Evolutionary conservation across 257 asterid species (phyloP), one percentile per base, ranked within the genome.

Genomic region (Penstemon newberryi): DNA sequence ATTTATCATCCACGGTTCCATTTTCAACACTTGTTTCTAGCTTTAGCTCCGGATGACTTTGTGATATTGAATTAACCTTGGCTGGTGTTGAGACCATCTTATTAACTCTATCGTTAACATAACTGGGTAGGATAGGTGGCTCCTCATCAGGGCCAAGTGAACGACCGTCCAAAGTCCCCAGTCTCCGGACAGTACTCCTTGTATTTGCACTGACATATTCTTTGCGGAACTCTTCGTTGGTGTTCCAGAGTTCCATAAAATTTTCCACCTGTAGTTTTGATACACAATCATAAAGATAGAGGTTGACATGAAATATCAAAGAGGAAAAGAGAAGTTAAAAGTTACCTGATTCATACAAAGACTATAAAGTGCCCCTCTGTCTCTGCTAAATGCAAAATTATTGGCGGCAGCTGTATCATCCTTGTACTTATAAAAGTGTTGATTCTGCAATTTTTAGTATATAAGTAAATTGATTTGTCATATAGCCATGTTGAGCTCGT

Each of bases 111-210:
- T 69, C 87, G 42, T 70, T 70, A 52, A 58, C 72, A 70, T 74
- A 76, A 77, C 73, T 82, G 70, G 96, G 87, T 60, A 87, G 10
- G 12, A 78, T 49, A 58, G 79, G 86, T 18, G 91, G 91, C 73
- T 76, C 72, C 87, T 94, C 99, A 33, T 85, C 81, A 49, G 96
- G 95, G 61, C 95, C 96, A 57, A 91, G 96, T 52, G 89, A 70
- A 58, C 96, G 95, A 65, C 97, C 95, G 63, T 94, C 99, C 76
- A 85, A 75, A 54, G 97, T 89, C 60, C 96, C 96, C 10, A 94
- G 78, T 87, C 96, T 94, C 85, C 86, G 65, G 52, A 84, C 46
- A 4, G 88, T 88, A 64, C 96, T 91, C 78, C 82, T 82, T 66
- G 67, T 66, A 62, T 91, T 94, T 79, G 71, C 78, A 70, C 75